phyloP scores from a whole-genome alignment of 805 yeast genomes.

The Metschnikowia reukaufii region DNA sequence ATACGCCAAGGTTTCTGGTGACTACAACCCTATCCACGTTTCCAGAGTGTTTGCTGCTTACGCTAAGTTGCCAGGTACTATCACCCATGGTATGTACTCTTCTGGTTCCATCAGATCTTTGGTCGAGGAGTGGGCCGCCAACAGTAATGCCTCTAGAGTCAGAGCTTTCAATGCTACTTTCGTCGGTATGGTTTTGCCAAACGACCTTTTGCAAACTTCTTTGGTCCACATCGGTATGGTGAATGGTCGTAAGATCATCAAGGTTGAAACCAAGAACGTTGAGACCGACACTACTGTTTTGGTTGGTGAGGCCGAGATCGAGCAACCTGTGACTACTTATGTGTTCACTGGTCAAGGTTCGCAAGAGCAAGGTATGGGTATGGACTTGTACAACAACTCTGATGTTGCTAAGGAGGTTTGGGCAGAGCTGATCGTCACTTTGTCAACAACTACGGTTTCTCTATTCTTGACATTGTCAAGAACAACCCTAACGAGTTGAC shows the following conservation, averaged over 20 bases:
- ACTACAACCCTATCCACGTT: constrained; percentile 97
- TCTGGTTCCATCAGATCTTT: constrained; percentile 92
- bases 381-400: constrained; percentile 91
- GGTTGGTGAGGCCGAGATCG: constrained; percentile 96
- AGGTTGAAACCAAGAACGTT: constrained; percentile 83
- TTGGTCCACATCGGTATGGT: constrained; percentile 98
- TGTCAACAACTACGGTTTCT: constrained; percentile 92
- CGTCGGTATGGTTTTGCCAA: constrained; percentile 97
- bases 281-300: constrained; percentile 78
- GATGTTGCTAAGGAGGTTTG: constrained; percentile 93
- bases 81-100: constrained; percentile 98
- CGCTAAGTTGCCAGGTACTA: constrained; percentile 94
- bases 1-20: constrained; percentile 96
- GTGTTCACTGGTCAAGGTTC: constrained; percentile 99
- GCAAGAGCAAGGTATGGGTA: constrained; percentile 99
- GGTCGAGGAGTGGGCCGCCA: constrained; percentile 98
- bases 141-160: constrained; percentile 92
- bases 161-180: constrained; percentile 89
- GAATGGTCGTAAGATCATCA: constrained; percentile 96
- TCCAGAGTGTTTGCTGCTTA: constrained; percentile 91
- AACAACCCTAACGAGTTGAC: constrained; percentile 95
- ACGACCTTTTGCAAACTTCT: constrained; percentile 80
- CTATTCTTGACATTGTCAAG: constrained; percentile 91
- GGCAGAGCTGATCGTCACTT: constrained; percentile 97
- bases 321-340: constrained; percentile 94